phyloP scores from a whole-genome alignment of 1,284 basidiomycete genomes.

The Cutaneotrichosporon arboriforme region DNA sequence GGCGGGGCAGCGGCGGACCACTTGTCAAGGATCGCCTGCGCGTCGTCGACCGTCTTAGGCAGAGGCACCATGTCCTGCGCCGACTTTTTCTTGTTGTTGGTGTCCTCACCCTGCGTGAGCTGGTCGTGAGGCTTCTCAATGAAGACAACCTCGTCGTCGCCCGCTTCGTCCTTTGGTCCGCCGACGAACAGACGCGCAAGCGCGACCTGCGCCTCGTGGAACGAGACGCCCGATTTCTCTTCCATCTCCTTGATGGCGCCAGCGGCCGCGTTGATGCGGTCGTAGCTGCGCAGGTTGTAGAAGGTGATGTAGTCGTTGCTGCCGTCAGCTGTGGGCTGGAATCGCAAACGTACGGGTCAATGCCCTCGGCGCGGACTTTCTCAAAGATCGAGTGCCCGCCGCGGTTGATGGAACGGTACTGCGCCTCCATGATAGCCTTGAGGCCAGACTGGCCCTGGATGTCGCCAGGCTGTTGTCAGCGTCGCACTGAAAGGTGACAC shows the following conservation, averaged over 20 bases:
- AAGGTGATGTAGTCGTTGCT: slow-evolving; percentile 56
- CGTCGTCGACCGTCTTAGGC: slow-evolving; percentile 59
- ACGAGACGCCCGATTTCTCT: slow-evolving; percentile 66
- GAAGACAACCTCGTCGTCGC: slow-evolving; percentile 46
- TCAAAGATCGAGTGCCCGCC: slow-evolving; percentile 83
- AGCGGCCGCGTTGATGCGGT: slow-evolving; percentile 73
- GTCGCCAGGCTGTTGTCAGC: slow-evolving; percentile 56
- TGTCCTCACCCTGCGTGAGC: slow-evolving; percentile 56
- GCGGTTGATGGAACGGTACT: slow-evolving; percentile 70
- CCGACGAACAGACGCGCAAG: slow-evolving; percentile 75
- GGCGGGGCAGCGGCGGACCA: slow-evolving; percentile 62
- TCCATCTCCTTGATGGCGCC: slow-evolving; percentile 67
- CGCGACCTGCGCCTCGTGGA: slow-evolving; percentile 79
- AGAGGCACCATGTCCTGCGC: slow-evolving; percentile 48
- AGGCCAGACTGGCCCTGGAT: slow-evolving; percentile 64
- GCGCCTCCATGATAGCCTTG: slow-evolving; percentile 54
- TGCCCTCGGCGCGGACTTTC: slow-evolving; percentile 68
- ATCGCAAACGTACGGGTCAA: slow-evolving; percentile 62
- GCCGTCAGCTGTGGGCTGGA: not conserved
- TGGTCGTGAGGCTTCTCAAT: slow-evolving; percentile 51
- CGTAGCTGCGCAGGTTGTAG: slow-evolving; percentile 84
- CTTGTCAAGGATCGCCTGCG: slow-evolving; percentile 57
- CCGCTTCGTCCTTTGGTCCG: slow-evolving; percentile 22
- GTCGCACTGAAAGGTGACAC: slow-evolving; percentile 1
- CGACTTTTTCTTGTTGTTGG: slow-evolving; percentile 42